These are phyloP conservation scores for Tulasnella sp. DNA, from an alignment of 768 basidiomycete genomes.

Conservation along the genomic window DNA sequence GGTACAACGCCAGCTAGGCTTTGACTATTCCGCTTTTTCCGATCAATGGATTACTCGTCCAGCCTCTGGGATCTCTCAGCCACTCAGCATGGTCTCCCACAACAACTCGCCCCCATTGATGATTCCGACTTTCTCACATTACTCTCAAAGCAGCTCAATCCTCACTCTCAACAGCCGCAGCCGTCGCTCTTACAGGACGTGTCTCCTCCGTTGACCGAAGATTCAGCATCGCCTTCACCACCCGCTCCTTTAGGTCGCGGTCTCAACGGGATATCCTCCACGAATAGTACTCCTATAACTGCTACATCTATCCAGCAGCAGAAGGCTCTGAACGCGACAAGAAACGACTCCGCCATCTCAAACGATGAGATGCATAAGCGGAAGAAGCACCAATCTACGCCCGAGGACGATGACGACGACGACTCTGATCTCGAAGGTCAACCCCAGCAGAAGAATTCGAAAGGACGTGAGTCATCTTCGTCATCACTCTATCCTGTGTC, in stretches of 20 bases:
- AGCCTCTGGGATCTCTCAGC: conserved; percentile 17
- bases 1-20: too few species aligned
- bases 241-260: conserved; percentile 51
- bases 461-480: conserved; percentile 37
- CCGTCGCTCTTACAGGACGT: neutral
- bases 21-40: too few species aligned
- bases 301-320: conserved; percentile 19
- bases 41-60: conserved; percentile 7
- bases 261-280: conserved; percentile 59
- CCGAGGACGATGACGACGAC: conserved; percentile 37
- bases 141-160: conserved; percentile 13
- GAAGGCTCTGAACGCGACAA: conserved; percentile 29
- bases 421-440: conserved; percentile 30
- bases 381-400: conserved; percentile 44
- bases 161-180: neutral
- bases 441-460: conserved; percentile 54
- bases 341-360: too few species aligned
- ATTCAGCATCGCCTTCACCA: conserved; percentile 14
- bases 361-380: conserved; percentile 52
- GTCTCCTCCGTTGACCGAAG: conserved; percentile 8
- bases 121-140: conserved; percentile 15
- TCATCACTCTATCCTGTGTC: conserved; percentile 15
- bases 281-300: conserved; percentile 38
- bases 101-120: conserved; percentile 7
- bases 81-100: neutral